phyloP scores from a whole-genome alignment of 305 asterid species.

The Euphrasia arctica region DNA sequence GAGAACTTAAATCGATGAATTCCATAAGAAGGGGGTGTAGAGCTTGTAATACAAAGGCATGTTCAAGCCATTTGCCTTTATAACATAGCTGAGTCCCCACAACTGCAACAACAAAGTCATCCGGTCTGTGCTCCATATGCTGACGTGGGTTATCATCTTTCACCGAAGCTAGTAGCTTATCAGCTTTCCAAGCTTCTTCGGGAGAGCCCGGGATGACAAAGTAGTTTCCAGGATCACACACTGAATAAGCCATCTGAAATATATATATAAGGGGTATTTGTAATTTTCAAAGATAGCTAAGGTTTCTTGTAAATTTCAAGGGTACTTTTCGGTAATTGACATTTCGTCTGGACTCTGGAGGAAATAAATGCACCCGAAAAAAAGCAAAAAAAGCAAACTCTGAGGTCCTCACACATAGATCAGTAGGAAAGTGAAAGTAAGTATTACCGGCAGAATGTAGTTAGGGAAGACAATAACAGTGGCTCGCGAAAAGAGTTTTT shows the following conservation, averaged over 20 bases:
- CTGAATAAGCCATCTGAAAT: slow-evolving; percentile 68
- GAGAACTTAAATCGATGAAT: slow-evolving; percentile 45
- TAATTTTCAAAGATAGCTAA: not conserved
- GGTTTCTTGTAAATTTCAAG: not conserved
- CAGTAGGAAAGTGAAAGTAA: slow-evolving; percentile 17
- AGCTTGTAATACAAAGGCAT: slow-evolving; percentile 82
- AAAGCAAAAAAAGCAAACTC: not conserved
- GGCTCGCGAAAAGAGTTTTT: slow-evolving; percentile 70
- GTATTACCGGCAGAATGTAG: slow-evolving; percentile 77
- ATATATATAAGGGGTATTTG: not conserved
- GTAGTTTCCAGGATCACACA: slow-evolving; percentile 84
- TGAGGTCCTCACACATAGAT: not conserved
- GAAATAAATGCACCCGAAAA: not conserved
- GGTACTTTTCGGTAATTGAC: too few species aligned
- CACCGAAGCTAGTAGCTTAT: slow-evolving; percentile 31
- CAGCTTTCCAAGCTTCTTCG: slow-evolving; percentile 63
- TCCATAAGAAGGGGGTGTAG: slow-evolving; percentile 54
- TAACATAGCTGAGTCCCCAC: slow-evolving; percentile 77
- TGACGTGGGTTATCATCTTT: slow-evolving; percentile 32
- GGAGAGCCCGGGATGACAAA: slow-evolving; percentile 87
- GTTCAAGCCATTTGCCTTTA: slow-evolving; percentile 89
- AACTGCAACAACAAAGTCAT: slow-evolving; percentile 60
- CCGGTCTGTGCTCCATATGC: slow-evolving; percentile 38
- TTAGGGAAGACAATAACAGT: slow-evolving; percentile 83
- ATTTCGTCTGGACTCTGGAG: not conserved